Base-by-base conservation (phyloP, 441 rosid species). In the Aquilaria agallochum region DNA sequence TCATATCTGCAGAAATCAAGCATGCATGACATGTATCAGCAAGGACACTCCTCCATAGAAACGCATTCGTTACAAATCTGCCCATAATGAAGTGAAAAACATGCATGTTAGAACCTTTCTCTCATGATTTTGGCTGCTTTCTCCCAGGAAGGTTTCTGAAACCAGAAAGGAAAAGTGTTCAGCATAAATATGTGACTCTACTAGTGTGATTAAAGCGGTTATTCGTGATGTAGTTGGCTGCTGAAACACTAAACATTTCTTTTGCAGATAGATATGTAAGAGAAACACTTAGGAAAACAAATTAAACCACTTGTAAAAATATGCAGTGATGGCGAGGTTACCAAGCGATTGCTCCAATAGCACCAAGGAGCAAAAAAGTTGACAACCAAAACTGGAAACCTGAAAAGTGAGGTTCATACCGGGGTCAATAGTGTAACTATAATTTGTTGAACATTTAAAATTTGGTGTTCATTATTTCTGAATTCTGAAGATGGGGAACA, bases 291-390 rank as follows among this genome's bases (percentile, higher is more conserved):
- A 36, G 5, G 42, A 36, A 36, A 36, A 36, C 42, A 36, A 36
- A 36, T 36, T 3, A 34, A 3, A 34, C 40, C 6, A 34, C 40
- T 34, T 34, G 5, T 34, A 3, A 6, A 34, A 34, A 34, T 3
- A 34, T 34, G 40, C 2, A 6, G 5, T 34, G 40, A 6, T 2
- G 6, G 40, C 6, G 6, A 34, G 40, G 6, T 77, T 85, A 92
- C 99, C 98, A 95, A 82, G 73, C 96, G 98, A 64, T 76, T 88
- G 72, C 99, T 84, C 96, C 96, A 95, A 72, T 76, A 80, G 87
- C 99, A 95, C 99, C 99, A 95, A 64, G 98, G 98, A 68, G 98
- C 97, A 81, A 63, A 77, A 77, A 95, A 95, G 77, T 92, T 95
- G 71, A 92, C 95, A 45, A 79, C 90, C 81, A 95, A 74, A 79